Conservation (phyloP, 1,284 basidiomycete genomes). For the Bondarzewia mesenterica region DNA sequence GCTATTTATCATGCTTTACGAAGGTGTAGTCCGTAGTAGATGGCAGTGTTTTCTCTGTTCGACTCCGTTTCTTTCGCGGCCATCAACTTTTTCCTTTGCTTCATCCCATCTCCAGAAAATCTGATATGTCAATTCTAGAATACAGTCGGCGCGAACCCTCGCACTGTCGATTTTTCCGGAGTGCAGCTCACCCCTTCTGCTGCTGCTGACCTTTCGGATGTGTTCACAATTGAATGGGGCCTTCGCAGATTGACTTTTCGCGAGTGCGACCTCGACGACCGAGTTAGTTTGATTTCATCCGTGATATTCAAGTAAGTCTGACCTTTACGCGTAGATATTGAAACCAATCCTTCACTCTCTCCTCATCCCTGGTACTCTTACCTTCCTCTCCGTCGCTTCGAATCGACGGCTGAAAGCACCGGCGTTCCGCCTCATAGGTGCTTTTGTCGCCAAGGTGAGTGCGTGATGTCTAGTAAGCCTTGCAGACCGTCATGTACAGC, state of each 20-base stretch:
- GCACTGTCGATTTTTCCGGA: slow-evolving; percentile 71
- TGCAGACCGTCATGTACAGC: slow-evolving; percentile 1
- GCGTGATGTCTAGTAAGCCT: not conserved
- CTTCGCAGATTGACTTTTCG: slow-evolving; percentile 75
- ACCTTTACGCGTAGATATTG: slow-evolving; percentile 46
- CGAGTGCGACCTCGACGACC: slow-evolving; percentile 75
- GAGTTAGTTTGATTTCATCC: slow-evolving; percentile 35
- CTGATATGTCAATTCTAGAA: slow-evolving; percentile 27
- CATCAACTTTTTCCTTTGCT: not conserved
- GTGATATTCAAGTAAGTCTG: not conserved
- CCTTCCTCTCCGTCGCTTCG: slow-evolving; percentile 80
- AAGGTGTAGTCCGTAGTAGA: too few species aligned
- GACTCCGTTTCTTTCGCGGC: not conserved
- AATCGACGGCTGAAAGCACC: slow-evolving; percentile 75
- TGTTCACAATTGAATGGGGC: slow-evolving; percentile 87
- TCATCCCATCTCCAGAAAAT: not conserved
- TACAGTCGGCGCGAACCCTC: slow-evolving; percentile 45
- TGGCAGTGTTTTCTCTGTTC: too few species aligned
- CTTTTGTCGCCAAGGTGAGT: slow-evolving; percentile 68
- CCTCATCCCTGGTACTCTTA: slow-evolving; percentile 76
- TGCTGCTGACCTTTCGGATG: slow-evolving; percentile 79
- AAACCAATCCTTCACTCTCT: slow-evolving; percentile 90
- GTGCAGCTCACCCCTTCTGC: slow-evolving; percentile 64
- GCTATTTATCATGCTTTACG: too few species aligned
- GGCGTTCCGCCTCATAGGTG: slow-evolving; percentile 78